Evolutionary conservation across 1,284 basidiomycete species (phyloP), one percentile per base, ranked within the genome.

Genomic region (Moniliella sp.): DNA sequence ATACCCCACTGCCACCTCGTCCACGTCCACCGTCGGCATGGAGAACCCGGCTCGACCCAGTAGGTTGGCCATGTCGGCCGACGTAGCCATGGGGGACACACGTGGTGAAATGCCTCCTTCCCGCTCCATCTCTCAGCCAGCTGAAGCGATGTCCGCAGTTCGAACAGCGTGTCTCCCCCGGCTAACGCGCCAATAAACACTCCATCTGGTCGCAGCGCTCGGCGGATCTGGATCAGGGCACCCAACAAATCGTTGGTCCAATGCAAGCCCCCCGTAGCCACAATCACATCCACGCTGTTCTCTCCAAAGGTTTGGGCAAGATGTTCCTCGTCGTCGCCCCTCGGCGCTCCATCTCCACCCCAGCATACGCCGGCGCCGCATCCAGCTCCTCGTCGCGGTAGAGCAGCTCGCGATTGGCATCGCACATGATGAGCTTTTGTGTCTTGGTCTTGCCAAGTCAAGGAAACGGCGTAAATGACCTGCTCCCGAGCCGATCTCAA

Each of bases 191-290:
- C 86, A 10, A 99, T 68, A 54, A 97, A 94, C 17, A 93, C 73
- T 1, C 88, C 91, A 57, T 97, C 91, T 0, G 86, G 82, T 50
- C 75, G 69, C 10, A 99, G 65, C 2, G 76, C 72, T 60, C 83
- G 74, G 46, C 72, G 73, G 37, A 93, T 80, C 57, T 97, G 91
- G 8, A 84, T 70, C 15, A 99, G 69, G 0, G 75, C 68, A n/a
- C 83, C 84, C 38, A 86, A 88, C 9, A 99, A 70, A 63, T 99
- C 91, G 50, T 97, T 97, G 5, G 93, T 75, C 91, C 91, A 99
- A 51, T 99, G 91, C 33, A 97, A 66, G 36, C 76, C 78, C 2
- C 91, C 69, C 50, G 79, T 83, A 10, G 81, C 86, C 18, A 94
- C 75, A 28, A 97, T 73, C 25, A 81, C 82, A 57, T 97, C 88